phyloP scores from a whole-genome alignment of 495 filamentous ascomycete genomes.

The Lasiosphaeria ovina region DNA sequence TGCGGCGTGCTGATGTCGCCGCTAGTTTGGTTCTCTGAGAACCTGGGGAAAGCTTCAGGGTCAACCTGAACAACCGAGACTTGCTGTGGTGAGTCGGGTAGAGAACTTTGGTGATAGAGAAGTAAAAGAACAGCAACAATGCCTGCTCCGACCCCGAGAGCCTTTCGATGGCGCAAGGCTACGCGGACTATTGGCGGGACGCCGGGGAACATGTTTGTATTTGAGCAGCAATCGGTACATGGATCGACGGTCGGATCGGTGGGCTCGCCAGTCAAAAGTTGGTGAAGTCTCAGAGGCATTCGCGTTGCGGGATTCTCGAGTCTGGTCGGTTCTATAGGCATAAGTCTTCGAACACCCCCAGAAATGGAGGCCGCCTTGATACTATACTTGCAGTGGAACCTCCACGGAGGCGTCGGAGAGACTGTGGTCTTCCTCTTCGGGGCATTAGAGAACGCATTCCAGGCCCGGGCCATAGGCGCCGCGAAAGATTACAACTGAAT shows the following conservation, averaged over 20 bases:
- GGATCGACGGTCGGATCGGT: neutral
- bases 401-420: neutral
- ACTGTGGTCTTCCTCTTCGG: neutral
- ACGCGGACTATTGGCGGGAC: constrained; percentile 3
- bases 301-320: neutral
- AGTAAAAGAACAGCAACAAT: constrained; percentile 1
- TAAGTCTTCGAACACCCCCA: neutral
- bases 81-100: neutral
- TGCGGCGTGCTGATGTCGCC: neutral
- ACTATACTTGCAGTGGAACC: neutral
- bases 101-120: neutral
- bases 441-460: neutral
- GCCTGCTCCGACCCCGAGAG: neutral
- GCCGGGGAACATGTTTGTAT: constrained; percentile 6
- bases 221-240: too few relatives aligned
- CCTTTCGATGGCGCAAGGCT: constrained; percentile 9
- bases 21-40: neutral
- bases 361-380: neutral
- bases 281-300: neutral
- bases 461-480: neutral
- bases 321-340: neutral
- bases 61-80: neutral
- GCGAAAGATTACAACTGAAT: neutral
- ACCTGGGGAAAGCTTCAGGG: constrained; percentile 4
- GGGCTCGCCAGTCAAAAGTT: neutral